Evolutionary conservation across 768 basidiomycete genomes (phyloP).

Genomic region (Pulveroboletus sp.): DNA sequence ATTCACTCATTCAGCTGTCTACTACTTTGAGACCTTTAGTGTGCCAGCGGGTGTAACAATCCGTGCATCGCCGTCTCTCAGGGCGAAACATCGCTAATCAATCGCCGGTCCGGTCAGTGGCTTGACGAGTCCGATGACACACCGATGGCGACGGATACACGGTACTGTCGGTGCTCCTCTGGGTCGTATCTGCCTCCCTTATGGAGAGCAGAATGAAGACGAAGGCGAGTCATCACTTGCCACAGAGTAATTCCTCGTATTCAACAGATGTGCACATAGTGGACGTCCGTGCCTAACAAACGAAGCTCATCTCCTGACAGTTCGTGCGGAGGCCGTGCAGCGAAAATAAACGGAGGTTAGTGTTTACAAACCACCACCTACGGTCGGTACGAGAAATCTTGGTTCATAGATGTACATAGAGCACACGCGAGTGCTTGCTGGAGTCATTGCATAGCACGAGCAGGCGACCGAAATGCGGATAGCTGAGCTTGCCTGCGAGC

Average conservation of each 20-base stretch:
- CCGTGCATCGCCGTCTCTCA: neutral
- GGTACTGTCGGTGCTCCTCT: neutral
- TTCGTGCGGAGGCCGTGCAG: neutral
- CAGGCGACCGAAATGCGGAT: neutral
- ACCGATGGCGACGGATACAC: too few species aligned
- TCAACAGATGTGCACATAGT: too few species aligned
- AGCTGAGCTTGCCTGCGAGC: neutral
- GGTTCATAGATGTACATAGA: neutral
- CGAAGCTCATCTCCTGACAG: neutral
- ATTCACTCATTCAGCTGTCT: neutral
- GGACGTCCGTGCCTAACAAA: neutral
- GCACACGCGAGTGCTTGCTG: neutral
- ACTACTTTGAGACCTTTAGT: neutral
- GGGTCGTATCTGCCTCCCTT: neutral
- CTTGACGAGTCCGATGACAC: neutral
- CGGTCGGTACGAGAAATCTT: neutral
- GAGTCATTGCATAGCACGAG: neutral
- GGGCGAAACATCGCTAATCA: neutral
- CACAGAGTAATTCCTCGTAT: too few species aligned
- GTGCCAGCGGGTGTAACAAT: neutral
- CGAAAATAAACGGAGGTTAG: neutral
- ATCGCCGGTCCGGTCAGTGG: neutral
- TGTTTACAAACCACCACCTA: neutral
- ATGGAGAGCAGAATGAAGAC: neutral
- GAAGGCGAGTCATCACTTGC: neutral